phyloP scores from a whole-genome alignment of 2,329 filamentous ascomycete species.

The Fusarium circinatum region DNA sequence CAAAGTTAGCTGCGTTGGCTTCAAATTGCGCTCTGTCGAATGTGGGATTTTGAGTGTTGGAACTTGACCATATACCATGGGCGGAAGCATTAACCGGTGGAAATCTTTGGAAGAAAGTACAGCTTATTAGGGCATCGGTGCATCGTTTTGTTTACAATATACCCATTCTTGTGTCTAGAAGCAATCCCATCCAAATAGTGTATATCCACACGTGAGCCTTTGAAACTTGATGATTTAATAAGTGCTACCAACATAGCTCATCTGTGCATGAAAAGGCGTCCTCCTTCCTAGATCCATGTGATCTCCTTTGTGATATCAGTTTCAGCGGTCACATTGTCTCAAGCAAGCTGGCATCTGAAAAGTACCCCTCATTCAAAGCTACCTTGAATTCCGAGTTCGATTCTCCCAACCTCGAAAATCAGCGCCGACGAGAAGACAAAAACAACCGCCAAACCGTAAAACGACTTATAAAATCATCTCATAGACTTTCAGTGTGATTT shows the following conservation, averaged over 20 bases:
- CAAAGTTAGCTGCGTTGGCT: background rate
- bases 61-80: background rate
- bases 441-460: background rate
- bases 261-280: background rate
- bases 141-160: slow-evolving; percentile 6
- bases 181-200: background rate
- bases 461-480: accelerated
- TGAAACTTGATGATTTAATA: background rate
- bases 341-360: background rate
- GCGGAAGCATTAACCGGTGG: background rate
- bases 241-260: background rate
- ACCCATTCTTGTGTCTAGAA: background rate
- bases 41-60: background rate
- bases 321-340: slow-evolving; percentile 2
- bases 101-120: background rate
- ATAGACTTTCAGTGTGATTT: accelerated
- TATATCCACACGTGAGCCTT: background rate
- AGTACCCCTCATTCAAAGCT: background rate
- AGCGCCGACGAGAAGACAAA: background rate
- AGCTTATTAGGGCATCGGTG: background rate
- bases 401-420: background rate
- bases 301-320: background rate
- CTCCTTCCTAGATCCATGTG: background rate
- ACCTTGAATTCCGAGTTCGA: background rate
- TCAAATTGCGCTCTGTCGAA: background rate